Evolutionary conservation across 805 yeast genomes (phyloP).

Genomic region (Priceomyces castillae): DNA sequence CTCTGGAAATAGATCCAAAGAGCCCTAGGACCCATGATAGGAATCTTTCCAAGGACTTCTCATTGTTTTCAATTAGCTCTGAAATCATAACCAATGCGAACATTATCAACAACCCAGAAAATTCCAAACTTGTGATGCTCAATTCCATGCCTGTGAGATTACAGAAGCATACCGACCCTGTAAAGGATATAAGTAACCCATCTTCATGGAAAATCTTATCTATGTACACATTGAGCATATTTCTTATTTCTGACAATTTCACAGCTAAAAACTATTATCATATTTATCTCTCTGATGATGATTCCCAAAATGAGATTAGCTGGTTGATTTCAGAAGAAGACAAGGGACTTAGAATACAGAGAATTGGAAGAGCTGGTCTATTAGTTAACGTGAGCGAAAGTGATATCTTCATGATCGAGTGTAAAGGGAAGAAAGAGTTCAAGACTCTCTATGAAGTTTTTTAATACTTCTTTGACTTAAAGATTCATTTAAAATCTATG

Average conservation of each 20-base stretch:
- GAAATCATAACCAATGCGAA: conserved; percentile 16
- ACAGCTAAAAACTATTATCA: conserved; percentile 26
- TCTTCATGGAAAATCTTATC: conserved; percentile 44
- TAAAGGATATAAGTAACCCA: conserved; percentile 28
- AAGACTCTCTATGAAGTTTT: conserved; percentile 24
- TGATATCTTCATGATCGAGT: conserved; percentile 41
- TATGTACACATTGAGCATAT: conserved; percentile 34
- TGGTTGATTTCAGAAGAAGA: conserved; percentile 36
- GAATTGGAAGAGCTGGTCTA: conserved; percentile 44
- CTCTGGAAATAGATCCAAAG: neutral
- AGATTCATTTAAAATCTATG: neutral
- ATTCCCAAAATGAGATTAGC: conserved; percentile 13
- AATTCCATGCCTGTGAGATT: conserved; percentile 35
- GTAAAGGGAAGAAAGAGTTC: conserved; percentile 42
- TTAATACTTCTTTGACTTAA: conserved; percentile 4
- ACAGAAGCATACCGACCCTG: conserved; percentile 33
- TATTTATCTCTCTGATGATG: conserved; percentile 22
- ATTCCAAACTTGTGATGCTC: conserved; percentile 21
- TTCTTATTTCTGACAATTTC: conserved; percentile 25
- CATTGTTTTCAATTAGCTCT: conserved; percentile 20
- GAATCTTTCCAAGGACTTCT: conserved; percentile 12
- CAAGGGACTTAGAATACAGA: conserved; percentile 26
- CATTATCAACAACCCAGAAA: conserved; percentile 25
- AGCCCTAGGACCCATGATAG: neutral
- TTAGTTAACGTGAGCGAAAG: conserved; percentile 29